phyloP scores from a whole-genome alignment of 768 basidiomycete genomes.

The Kwoniella europaea region DNA sequence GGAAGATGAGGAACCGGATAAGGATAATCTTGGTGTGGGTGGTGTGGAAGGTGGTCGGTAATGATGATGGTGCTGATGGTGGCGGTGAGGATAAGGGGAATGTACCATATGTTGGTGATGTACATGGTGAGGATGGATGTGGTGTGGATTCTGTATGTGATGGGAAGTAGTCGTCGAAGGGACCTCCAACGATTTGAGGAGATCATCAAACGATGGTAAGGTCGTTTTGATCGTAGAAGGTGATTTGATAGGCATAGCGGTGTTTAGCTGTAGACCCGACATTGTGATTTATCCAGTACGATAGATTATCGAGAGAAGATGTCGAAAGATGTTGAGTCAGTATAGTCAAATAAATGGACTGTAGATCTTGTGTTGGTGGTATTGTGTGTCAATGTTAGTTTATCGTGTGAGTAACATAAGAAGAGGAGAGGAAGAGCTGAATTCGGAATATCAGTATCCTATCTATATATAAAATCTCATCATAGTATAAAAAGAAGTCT shows the following conservation, averaged over 20 bases:
- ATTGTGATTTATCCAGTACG: constrained; percentile 1
- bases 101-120: constrained; percentile 4
- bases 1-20: neutral
- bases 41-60: constrained; percentile 25
- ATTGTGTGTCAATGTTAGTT: neutral
- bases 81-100: constrained; percentile 1
- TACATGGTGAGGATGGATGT: constrained; percentile 2
- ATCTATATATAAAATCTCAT: neutral
- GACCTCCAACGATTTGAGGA: constrained; percentile 13
- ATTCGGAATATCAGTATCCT: neutral
- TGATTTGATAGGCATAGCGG: neutral
- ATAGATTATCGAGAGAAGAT: neutral
- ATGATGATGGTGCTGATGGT: neutral
- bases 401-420: neutral
- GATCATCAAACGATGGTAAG: constrained; percentile 24
- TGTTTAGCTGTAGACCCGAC: constrained; percentile 16
- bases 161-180: neutral
- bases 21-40: constrained; percentile 14
- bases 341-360: too few relatives aligned
- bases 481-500: neutral
- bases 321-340: neutral
- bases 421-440: neutral
- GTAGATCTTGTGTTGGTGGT: too few relatives aligned
- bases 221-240: constrained; percentile 12
- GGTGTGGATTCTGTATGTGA: neutral